Conservation (phyloP, 768 basidiomycete genomes). For the Leccinum barrowsii region DNA sequence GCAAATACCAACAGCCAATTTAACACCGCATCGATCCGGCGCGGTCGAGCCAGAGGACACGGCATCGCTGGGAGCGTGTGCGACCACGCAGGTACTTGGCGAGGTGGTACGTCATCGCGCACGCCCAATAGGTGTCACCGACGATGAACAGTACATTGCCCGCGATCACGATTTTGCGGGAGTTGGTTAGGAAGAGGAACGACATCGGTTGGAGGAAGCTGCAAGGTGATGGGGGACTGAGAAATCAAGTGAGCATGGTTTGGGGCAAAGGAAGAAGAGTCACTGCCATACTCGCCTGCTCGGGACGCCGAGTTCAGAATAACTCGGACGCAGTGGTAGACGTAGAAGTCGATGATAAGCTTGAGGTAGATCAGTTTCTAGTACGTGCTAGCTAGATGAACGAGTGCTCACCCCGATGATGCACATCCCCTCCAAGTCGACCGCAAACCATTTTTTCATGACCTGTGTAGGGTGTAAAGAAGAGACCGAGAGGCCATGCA, state of each 20-base stretch:
- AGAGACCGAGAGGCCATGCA: background rate
- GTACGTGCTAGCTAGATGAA: background rate
- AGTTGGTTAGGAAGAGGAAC: constrained; percentile 1
- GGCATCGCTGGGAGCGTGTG: background rate
- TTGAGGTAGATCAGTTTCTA: constrained; percentile 7
- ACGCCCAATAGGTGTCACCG: constrained; percentile 22
- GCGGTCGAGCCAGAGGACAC: background rate
- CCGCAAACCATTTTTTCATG: background rate
- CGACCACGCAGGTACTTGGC: constrained; percentile 7
- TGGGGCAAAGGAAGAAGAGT: background rate
- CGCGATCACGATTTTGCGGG: constrained; percentile 8
- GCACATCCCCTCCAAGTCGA: constrained; percentile 14
- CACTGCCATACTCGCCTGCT: constrained; percentile 11
- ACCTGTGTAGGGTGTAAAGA: constrained; percentile 5
- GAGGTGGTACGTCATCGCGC: constrained; percentile 23
- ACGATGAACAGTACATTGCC: constrained; percentile 25
- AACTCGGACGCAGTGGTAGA: constrained; percentile 18
- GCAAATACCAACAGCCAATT: constrained; percentile 22
- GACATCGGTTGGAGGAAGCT: constrained; percentile 9
- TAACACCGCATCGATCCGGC: constrained; percentile 21
- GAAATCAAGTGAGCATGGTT: background rate
- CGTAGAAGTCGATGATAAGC: constrained; percentile 28
- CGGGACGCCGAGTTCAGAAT: constrained; percentile 10
- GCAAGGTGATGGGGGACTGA: background rate
- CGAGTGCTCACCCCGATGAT: constrained; percentile 20